phyloP scores from a whole-genome alignment of 192 early-diverging fungal species.

The Neocallimastix lanati region DNA sequence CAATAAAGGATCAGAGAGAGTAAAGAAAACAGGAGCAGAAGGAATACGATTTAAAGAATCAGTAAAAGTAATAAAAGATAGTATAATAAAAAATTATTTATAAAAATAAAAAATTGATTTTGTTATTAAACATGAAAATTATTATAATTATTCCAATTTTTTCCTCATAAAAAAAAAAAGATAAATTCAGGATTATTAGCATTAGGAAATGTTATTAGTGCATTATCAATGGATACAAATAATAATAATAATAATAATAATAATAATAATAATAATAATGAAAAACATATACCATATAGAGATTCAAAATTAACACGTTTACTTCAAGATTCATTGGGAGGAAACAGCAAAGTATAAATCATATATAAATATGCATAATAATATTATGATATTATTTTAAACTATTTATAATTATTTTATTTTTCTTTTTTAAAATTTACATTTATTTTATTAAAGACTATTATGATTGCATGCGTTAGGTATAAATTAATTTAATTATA shows the following conservation, averaged over 20 bases:
- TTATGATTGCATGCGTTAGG: constrained; percentile 33
- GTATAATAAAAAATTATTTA: too few relatives aligned
- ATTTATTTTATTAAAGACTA: constrained; percentile 6
- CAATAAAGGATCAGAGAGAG: neutral
- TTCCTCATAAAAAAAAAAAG: constrained; percentile 6
- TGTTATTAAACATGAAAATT: too few relatives aligned
- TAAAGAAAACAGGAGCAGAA: constrained; percentile 1
- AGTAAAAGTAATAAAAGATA: constrained; percentile 24
- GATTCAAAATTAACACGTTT: constrained; percentile 6
- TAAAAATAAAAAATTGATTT: too few relatives aligned
- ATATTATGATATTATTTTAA: too few relatives aligned
- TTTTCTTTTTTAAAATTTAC: too few relatives aligned
- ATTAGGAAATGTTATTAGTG: neutral
- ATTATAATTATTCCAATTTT: too few relatives aligned
- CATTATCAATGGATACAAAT: neutral
- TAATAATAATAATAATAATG: too few relatives aligned
- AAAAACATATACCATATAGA: neutral
- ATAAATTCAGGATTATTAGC: neutral
- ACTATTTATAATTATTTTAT: too few relatives aligned
- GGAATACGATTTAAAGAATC: constrained; percentile 32
- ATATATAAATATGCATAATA: too few relatives aligned
- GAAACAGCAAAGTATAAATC: neutral
- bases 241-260: too few relatives aligned
- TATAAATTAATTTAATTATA: too few relatives aligned
- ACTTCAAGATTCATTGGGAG: constrained; percentile 21